Percentiles rank a stretch among this genome's conserved stretches.
Conservation (phyloP, 345 rosid species). For the Eucalyptus decipiens region DNA sequence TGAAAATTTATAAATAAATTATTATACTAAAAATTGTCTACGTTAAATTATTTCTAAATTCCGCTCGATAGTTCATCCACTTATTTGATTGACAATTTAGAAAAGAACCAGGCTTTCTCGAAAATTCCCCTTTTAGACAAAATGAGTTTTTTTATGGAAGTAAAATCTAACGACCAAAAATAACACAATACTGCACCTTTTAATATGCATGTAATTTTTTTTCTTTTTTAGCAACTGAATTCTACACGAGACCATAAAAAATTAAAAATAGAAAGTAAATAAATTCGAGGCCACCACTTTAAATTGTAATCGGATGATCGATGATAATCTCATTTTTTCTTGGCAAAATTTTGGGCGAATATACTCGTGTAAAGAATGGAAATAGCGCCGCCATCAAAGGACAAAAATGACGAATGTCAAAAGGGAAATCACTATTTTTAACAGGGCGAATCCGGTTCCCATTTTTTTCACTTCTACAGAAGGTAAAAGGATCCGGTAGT, state of each 20-base stretch:
- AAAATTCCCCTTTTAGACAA: neutral
- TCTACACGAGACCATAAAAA: neutral
- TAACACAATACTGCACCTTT: neutral
- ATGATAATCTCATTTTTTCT: neutral
- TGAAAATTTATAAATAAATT: too few relatives aligned
- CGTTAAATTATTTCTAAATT: too few relatives aligned
- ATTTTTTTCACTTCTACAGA: too few relatives aligned
- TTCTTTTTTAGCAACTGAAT: fast-evolving
- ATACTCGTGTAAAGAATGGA: neutral
- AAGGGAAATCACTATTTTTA: neutral
- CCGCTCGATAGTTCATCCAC: neutral
- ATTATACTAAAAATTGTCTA: neutral
- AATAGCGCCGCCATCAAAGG: neutral
- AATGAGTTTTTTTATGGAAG: too few relatives aligned
- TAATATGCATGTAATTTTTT: neutral
- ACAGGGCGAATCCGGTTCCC: too few relatives aligned
- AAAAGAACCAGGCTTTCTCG: neutral
- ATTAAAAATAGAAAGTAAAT: too few relatives aligned
- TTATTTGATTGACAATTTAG: neutral
- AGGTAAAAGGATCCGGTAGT: neutral
- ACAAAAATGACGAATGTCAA: neutral
- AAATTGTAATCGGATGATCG: neutral
- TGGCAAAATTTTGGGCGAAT: neutral
- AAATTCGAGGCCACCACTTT: neutral
- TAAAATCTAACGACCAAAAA: neutral